Evolutionary conservation across 306 rosid genomes (phyloP).

Genomic region (Castanea mollissima): DNA sequence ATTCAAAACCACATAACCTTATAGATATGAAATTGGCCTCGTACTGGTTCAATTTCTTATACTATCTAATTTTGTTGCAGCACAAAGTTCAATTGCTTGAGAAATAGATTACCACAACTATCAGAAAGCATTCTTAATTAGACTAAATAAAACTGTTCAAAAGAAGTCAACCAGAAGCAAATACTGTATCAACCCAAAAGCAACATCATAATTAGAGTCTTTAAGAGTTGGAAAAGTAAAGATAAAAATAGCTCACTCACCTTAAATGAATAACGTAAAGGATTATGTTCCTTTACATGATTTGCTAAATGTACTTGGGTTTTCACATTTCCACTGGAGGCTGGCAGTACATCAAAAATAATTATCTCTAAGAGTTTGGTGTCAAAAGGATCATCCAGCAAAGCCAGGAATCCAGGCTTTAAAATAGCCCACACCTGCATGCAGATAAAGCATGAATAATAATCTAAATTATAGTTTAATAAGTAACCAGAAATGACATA

Average conservation of each 20-base stretch:
- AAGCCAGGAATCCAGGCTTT: slow-evolving; percentile 95
- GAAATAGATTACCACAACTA: background rate
- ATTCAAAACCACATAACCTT: background rate
- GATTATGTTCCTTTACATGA: slow-evolving; percentile 79
- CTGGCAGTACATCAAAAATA: slow-evolving; percentile 83
- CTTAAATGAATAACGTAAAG: slow-evolving; percentile 79
- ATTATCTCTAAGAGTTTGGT: slow-evolving; percentile 79
- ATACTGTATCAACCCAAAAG: background rate
- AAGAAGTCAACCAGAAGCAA: background rate
- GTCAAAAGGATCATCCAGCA: slow-evolving; percentile 86
- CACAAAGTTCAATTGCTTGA: background rate
- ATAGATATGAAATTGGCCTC: background rate
- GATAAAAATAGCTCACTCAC: slow-evolving; percentile 38
- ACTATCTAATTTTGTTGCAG: background rate
- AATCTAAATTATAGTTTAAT: background rate
- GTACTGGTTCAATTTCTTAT: background rate
- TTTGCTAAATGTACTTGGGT: slow-evolving; percentile 71
- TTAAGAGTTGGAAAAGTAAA: slow-evolving; percentile 25
- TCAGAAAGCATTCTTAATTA: background rate
- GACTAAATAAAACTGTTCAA: background rate
- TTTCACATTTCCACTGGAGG: slow-evolving; percentile 67
- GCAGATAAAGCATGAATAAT: slow-evolving; percentile 20
- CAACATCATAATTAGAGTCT: background rate
- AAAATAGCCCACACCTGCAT: slow-evolving; percentile 93
- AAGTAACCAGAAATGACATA: slow-evolving; percentile 9